Percentiles rank a stretch among this genome's conserved stretches.
Evolutionary conservation across 805 yeast genomes (phyloP).

Genomic region (Ogataea pini): DNA sequence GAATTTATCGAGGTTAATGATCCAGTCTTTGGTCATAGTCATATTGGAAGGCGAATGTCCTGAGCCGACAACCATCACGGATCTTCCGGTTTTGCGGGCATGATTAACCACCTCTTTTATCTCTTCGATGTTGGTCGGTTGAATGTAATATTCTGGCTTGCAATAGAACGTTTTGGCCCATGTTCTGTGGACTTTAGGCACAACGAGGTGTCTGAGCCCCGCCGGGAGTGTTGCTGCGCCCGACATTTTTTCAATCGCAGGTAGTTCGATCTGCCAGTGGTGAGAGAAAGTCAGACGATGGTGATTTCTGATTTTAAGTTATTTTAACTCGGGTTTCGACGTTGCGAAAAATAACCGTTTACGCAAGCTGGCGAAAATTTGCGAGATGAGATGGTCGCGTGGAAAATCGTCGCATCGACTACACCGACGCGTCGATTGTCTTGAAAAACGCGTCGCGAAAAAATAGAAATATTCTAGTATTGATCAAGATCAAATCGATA

Average conservation of each 20-base stretch:
- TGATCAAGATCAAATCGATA: too few species aligned
- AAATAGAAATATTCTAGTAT: too few species aligned
- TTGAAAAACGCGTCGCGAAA: too few species aligned
- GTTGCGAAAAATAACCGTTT: background rate
- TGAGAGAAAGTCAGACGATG: too few species aligned
- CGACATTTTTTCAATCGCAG: background rate
- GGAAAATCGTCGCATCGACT: too few species aligned
- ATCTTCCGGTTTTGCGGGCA: conserved; percentile 60
- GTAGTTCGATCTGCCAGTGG: too few species aligned
- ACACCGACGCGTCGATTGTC: conserved; percentile 15
- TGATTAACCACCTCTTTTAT: conserved; percentile 62
- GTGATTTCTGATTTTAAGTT: too few species aligned
- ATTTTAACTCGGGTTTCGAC: background rate
- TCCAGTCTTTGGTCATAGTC: conserved; percentile 87
- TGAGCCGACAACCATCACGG: conserved; percentile 83
- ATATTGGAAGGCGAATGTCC: conserved; percentile 95
- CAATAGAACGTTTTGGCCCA: conserved; percentile 93
- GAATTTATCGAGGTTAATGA: conserved; percentile 79
- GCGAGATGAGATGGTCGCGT: background rate
- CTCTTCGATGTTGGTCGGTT: conserved; percentile 72
- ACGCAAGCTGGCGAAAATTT: conserved; percentile 1
- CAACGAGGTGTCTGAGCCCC: conserved; percentile 32
- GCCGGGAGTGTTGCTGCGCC: conserved; percentile 24
- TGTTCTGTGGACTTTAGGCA: conserved; percentile 55
- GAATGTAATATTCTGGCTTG: conserved; percentile 74